Evolutionary conservation across 2,329 filamentous ascomycete genomes (phyloP).

Genomic region (Colletotrichum sp.): DNA sequence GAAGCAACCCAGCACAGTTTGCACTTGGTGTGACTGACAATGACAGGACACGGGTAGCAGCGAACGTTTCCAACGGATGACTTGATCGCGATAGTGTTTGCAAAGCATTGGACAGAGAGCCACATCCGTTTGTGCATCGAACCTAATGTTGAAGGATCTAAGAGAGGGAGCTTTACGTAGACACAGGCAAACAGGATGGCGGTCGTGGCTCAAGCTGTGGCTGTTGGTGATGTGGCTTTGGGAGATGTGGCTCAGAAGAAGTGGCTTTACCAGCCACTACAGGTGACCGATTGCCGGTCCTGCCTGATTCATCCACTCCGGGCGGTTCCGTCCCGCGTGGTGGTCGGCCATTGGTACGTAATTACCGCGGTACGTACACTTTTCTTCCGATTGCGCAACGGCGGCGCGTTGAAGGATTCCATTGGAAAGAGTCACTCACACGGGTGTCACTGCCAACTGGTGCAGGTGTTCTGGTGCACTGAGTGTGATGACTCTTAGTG

Average conservation of each 20-base stretch:
- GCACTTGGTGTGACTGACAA: not conserved
- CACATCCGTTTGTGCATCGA: fast-evolving
- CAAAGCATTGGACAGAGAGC: too few relatives aligned
- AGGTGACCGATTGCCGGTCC: not conserved
- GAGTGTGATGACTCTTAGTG: not conserved
- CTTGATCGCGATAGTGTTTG: not conserved
- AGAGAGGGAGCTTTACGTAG: too few relatives aligned
- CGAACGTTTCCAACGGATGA: not conserved
- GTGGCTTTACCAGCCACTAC: not conserved
- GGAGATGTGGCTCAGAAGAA: fast-evolving
- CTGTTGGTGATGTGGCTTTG: not conserved
- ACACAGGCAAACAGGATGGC: too few relatives aligned
- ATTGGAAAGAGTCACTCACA: not conserved
- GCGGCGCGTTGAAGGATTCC: not conserved
- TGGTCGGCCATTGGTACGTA: not conserved
- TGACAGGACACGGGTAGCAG: not conserved
- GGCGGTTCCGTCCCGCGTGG: slow-evolving; percentile 1
- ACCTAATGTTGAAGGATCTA: too few relatives aligned
- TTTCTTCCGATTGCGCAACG: slow-evolving; percentile 10
- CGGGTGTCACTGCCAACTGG: not conserved
- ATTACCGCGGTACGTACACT: slow-evolving; percentile 9
- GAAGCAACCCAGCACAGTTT: not conserved
- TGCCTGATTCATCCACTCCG: slow-evolving; percentile 12
- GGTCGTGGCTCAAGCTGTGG: not conserved
- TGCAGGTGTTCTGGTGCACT: not conserved